Evolutionary conservation across 2,329 filamentous ascomycete species (phyloP).

Genomic region (Colletotrichum navitas): DNA sequence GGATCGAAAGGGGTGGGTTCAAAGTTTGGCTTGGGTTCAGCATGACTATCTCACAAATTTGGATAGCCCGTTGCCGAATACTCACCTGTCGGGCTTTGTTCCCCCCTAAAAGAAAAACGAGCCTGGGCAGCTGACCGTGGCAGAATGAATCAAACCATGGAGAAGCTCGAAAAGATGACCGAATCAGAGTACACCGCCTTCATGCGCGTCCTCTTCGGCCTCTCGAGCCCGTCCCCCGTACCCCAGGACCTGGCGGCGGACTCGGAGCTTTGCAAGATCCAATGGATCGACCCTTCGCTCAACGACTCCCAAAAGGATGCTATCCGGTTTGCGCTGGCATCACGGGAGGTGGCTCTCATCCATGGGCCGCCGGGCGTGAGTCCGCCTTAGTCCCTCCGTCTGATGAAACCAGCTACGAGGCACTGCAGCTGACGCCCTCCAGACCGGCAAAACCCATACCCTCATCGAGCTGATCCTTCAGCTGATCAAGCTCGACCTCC

Average conservation of each 20-base stretch:
- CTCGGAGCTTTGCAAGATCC: slow-evolving; percentile 59
- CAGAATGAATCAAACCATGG: slow-evolving; percentile 75
- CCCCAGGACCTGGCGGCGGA: slow-evolving; percentile 56
- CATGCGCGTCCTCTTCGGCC: slow-evolving; percentile 72
- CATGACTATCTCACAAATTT: background rate
- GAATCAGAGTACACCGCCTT: slow-evolving; percentile 71
- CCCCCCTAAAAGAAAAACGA: background rate
- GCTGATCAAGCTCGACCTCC: slow-evolving; percentile 77
- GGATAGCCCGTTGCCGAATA: background rate
- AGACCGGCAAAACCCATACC: slow-evolving; percentile 97
- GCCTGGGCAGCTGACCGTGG: background rate
- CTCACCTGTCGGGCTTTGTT: background rate
- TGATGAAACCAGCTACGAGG: no score
- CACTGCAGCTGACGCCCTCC: slow-evolving; percentile 29
- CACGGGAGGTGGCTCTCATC: slow-evolving; percentile 86
- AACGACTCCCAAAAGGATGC: slow-evolving; percentile 78
- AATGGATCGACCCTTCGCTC: slow-evolving; percentile 72
- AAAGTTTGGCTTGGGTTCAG: background rate
- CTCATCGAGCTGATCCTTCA: slow-evolving; percentile 97
- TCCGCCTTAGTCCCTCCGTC: slow-evolving; percentile 25
- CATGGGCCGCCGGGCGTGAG: slow-evolving; percentile 89
- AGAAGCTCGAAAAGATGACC: slow-evolving; percentile 68
- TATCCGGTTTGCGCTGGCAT: slow-evolving; percentile 85
- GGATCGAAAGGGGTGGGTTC: background rate
- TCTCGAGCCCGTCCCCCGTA: slow-evolving; percentile 65